Conservation (phyloP, 176 grass and related monocot genomes). For the Dendrocalamus sinicus region DNA sequence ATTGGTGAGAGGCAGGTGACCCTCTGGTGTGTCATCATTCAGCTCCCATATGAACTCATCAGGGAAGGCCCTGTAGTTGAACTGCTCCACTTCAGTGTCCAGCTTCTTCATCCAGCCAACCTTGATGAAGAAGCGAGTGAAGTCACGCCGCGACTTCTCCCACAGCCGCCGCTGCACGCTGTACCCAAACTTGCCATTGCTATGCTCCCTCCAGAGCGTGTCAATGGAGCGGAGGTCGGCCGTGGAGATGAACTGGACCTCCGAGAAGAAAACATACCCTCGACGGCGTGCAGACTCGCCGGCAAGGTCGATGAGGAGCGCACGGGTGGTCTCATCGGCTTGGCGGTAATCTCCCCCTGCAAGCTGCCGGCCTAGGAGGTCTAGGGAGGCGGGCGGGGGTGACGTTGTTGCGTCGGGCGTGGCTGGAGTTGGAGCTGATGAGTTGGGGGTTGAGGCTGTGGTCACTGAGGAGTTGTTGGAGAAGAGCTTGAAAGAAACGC, state of each 20-base stretch:
- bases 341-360: conserved; percentile 56
- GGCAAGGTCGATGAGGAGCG: conserved; percentile 74
- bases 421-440: conserved; percentile 32
- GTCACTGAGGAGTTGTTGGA: conserved; percentile 52
- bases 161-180: conserved; percentile 77
- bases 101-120: conserved; percentile 98
- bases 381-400: conserved; percentile 45
- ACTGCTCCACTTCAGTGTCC: conserved; percentile 84
- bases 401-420: conserved; percentile 53
- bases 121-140: conserved; percentile 86
- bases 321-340: conserved; percentile 87
- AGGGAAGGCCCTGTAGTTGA: conserved; percentile 87
- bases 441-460: conserved; percentile 39
- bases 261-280: conserved; percentile 98
- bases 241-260: conserved; percentile 74
- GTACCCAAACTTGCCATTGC: conserved; percentile 82
- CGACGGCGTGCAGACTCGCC: conserved; percentile 80
- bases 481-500: conserved; percentile 55
- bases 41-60: conserved; percentile 94
- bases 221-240: conserved; percentile 77
- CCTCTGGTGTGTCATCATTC: conserved; percentile 73
- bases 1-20: conserved; percentile 93
- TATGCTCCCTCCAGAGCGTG: conserved; percentile 71
- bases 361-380: conserved; percentile 58
- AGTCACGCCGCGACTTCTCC: conserved; percentile 79